A percentile compares a stretch with the other conserved stretches of the same genome.
Evolutionary conservation across 192 early-diverging fungal species (phyloP).

Genomic region (Phycomyces blakesleeanus): DNA sequence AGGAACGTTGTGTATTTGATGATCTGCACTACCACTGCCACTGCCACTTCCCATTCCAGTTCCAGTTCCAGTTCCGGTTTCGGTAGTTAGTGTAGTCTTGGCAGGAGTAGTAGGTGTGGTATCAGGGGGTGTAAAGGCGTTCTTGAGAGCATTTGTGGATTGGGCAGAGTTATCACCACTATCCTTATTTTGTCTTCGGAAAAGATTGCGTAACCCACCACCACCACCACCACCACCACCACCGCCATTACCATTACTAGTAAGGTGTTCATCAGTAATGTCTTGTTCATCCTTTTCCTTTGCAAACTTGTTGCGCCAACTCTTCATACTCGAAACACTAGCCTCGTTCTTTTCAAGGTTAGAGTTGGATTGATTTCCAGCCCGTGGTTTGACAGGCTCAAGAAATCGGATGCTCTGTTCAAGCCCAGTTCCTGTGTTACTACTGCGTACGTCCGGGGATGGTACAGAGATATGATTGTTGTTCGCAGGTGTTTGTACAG

Average conservation of each 20-base stretch:
- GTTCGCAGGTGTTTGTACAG: too few species aligned
- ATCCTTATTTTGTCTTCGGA: neutral
- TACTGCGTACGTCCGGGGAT: neutral
- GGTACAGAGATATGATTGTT: neutral
- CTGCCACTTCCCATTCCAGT: too few species aligned
- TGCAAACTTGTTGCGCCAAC: neutral
- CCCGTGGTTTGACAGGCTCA: constrained; percentile 31
- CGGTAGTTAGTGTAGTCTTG: neutral
- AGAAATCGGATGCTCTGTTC: constrained; percentile 36
- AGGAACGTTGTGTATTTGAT: neutral
- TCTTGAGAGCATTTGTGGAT: neutral
- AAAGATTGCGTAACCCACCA: neutral
- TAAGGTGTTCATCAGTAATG: neutral
- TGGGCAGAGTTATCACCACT: neutral
- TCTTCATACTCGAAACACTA: constrained; percentile 11
- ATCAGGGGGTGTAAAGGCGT: neutral
- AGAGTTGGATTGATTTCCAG: neutral
- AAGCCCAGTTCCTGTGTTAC: neutral
- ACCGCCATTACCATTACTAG: neutral
- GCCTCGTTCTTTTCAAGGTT: constrained; percentile 14
- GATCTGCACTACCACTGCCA: neutral
- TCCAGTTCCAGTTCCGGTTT: neutral
- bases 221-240: neutral
- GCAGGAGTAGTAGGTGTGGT: neutral
- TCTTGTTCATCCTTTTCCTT: neutral